Evolutionary conservation across 805 yeast genomes (phyloP).

Genomic region (Hanseniaspora lindneri): DNA sequence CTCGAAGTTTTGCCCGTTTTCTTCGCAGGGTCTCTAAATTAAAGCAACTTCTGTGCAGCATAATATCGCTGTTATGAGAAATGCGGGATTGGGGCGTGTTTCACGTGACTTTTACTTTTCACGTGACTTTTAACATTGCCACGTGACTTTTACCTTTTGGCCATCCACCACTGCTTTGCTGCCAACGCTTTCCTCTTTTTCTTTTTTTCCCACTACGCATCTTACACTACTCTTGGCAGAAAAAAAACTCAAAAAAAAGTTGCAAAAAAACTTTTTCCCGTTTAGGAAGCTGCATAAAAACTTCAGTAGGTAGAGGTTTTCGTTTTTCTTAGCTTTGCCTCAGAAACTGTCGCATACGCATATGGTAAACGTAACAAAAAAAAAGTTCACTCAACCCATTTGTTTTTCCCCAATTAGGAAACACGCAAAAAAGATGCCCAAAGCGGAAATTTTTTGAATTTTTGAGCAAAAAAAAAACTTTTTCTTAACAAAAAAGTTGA

Average conservation of each 20-base stretch:
- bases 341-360: conserved; percentile 10
- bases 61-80: too few species aligned
- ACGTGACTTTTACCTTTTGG: too few species aligned
- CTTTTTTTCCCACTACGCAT: too few species aligned
- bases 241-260: neutral
- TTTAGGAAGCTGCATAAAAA: neutral
- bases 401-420: conserved; percentile 3
- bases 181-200: too few species aligned
- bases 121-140: too few species aligned
- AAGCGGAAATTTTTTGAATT: neutral
- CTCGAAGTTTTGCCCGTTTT: too few species aligned
- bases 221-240: too few species aligned
- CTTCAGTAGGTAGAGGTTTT: neutral
- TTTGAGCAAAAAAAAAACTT: neutral
- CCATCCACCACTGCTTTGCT: too few species aligned
- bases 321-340: neutral
- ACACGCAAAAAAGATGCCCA: neutral
- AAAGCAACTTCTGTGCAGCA: too few species aligned
- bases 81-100: too few species aligned
- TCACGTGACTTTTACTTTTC: too few species aligned
- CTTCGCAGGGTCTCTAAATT: too few species aligned
- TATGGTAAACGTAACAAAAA: conserved; percentile 9
- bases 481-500: neutral
- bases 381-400: neutral
- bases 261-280: neutral